Base-by-base conservation (phyloP, 2,329 filamentous ascomycete species). In the Geosmithia putterillii region DNA sequence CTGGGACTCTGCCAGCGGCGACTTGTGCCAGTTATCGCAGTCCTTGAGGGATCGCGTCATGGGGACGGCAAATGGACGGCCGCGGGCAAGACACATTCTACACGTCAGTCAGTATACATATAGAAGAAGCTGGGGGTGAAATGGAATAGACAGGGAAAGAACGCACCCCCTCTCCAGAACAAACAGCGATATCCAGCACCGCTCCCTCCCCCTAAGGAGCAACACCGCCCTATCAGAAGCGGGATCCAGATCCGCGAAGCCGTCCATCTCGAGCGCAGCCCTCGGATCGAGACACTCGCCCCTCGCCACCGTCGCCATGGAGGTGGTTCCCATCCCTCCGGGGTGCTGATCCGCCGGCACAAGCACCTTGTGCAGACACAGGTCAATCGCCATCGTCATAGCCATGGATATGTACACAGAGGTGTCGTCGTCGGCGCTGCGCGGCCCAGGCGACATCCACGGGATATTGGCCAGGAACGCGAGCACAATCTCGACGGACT, bases 391-490 rank as follows among this genome's bases (percentile, higher is more conserved):
- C 47, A 86, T 76, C 1, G 78, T 81, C 9, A 82, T 64, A 1
- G 82, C 81, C 62, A 81, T 79, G 2, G 80, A 75, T 43, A 86
- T 75, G 50, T 83, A 86, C 37, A 76, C 73, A 45, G 80, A 84
- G 0, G 82, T 84, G 51, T 85, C 81, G 47, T 86, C 82, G 49
- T 86, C 81, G 9, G 79, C 79, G 56, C 76, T 80, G 52, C 82
- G 77, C 46, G 73, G 64, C 2, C 79, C 78, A 2, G 79, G 78
- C 23, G 76, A 75, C 72, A 86, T 84, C 82, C 82, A 86, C 0
- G 82, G 82, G 7, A 86, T 73, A 47, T 85, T 85, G 25, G 84
- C 72, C 76, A 86, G 81, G 53, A 86, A 86, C 0, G 79, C 82
- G 1, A 86, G 63, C 0, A 86, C 77, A 44, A 86, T 84, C 55